These are phyloP conservation scores for Beauveria sp. DNA, from an alignment of 2,329 filamentous ascomycete genomes.

Conservation along the genomic window DNA sequence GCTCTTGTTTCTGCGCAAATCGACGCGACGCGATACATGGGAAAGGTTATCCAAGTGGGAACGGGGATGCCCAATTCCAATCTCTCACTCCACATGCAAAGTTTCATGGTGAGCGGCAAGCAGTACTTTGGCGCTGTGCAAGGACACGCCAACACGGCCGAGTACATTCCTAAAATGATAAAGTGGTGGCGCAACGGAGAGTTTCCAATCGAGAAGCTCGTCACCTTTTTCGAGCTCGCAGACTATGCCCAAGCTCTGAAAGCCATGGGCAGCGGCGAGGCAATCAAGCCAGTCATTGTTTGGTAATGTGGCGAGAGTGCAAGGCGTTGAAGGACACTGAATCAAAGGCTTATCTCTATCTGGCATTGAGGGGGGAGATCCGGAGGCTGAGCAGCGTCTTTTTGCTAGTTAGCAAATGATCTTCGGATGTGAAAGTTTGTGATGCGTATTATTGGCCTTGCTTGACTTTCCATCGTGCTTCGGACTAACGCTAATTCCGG, in stretches of 20 bases:
- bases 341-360: no score
- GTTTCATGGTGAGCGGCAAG: constrained; percentile 39
- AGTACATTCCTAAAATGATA: constrained; percentile 27
- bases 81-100: constrained; percentile 34
- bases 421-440: no score
- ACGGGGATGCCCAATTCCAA: constrained; percentile 34
- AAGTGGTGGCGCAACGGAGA: constrained; percentile 23
- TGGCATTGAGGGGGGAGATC: no score
- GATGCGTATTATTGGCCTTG: no score
- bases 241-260: constrained; percentile 23
- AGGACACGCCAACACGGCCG: constrained; percentile 30
- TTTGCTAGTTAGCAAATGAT: no score
- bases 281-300: constrained; percentile 26
- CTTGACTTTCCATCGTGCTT: no score
- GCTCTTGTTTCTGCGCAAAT: constrained; percentile 33
- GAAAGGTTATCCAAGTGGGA: constrained; percentile 43
- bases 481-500: no score
- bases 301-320: constrained; percentile 15
- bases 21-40: constrained; percentile 33
- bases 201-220: constrained; percentile 26
- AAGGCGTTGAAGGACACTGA: no score
- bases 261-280: constrained; percentile 21
- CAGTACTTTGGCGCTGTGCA: constrained; percentile 36
- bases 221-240: constrained; percentile 23
- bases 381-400: no score